These are phyloP conservation scores for Typha latifolia DNA, from an alignment of 176 grass and related monocot species.

Conservation along the genomic window DNA sequence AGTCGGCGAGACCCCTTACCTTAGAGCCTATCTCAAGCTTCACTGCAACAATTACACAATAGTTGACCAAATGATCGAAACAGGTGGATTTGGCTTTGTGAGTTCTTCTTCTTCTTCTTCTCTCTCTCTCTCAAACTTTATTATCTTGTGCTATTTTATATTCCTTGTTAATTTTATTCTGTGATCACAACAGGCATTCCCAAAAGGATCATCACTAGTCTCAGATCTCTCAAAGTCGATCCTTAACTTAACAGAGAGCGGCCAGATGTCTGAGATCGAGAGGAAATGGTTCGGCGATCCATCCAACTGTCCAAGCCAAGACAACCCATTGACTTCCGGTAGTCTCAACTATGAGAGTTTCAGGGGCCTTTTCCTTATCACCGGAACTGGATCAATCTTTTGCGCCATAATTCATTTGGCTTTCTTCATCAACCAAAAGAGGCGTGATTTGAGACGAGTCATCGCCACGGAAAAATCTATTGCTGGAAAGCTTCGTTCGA, in stretches of 20 bases:
- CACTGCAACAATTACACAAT: slow-evolving; percentile 36
- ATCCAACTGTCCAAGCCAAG: slow-evolving; percentile 21
- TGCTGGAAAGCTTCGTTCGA: not conserved
- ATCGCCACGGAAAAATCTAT: slow-evolving; percentile 9
- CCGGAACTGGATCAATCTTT: slow-evolving; percentile 19
- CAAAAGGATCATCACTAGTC: slow-evolving; percentile 26
- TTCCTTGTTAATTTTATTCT: not conserved
- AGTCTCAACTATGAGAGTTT: slow-evolving; percentile 37
- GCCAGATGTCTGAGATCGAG: slow-evolving; percentile 24
- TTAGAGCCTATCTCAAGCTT: slow-evolving; percentile 30
- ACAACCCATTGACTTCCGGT: not conserved
- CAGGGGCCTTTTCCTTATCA: slow-evolving; percentile 36
- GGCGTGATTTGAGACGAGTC: not conserved
- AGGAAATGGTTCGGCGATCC: slow-evolving; percentile 35
- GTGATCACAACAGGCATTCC: slow-evolving; percentile 26
- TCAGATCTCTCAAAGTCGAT: slow-evolving; percentile 42
- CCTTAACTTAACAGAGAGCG: slow-evolving; percentile 40
- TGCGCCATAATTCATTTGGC: slow-evolving; percentile 11
- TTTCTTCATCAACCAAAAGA: slow-evolving; percentile 12
- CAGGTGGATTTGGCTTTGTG: slow-evolving; percentile 46
- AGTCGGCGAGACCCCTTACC: slow-evolving; percentile 48
- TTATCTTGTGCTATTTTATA: not conserved
- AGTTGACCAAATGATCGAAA: slow-evolving; percentile 18
- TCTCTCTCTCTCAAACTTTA: not conserved
- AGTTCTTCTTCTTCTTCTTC: not conserved